Evolutionary conservation across 257 asterid genomes (phyloP).

Genomic region (Craterostigma plantagineum): DNA sequence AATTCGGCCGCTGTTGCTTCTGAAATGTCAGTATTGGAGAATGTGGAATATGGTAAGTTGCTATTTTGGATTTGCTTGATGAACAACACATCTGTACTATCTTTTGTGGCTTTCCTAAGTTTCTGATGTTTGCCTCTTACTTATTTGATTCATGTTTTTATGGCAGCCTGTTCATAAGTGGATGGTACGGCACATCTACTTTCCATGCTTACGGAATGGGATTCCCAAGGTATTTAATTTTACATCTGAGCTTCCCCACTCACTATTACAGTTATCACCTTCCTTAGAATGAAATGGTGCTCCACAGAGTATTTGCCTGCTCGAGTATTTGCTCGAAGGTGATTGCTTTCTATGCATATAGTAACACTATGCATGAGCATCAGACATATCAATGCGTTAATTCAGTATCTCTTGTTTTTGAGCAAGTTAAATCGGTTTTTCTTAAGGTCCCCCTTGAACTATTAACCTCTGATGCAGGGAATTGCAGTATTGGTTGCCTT

Average conservation of each 20-base stretch:
- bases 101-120: constrained; percentile 1
- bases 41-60: constrained; percentile 98
- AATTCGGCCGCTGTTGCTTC: constrained; percentile 18
- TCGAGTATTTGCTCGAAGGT: no score
- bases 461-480: constrained; percentile 32
- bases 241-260: background rate
- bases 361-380: no score
- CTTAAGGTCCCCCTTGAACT: no score
- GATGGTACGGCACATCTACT: constrained; percentile 93
- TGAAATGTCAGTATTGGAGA: constrained; percentile 76
- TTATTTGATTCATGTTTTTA: constrained; percentile 9
- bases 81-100: no score
- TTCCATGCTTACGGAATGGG: constrained; percentile 83
- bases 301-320: no score
- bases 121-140: constrained; percentile 8
- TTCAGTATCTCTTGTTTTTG: no score
- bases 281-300: no score
- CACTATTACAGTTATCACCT: constrained; percentile 2
- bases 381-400: no score
- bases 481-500: constrained; percentile 69
- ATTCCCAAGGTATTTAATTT: constrained; percentile 58
- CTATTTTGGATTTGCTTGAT: no score
- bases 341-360: no score
- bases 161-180: constrained; percentile 98
- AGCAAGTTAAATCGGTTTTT: no score